phyloP scores from a whole-genome alignment of 2,329 filamentous ascomycete genomes.

The Trichoderma sp. region DNA sequence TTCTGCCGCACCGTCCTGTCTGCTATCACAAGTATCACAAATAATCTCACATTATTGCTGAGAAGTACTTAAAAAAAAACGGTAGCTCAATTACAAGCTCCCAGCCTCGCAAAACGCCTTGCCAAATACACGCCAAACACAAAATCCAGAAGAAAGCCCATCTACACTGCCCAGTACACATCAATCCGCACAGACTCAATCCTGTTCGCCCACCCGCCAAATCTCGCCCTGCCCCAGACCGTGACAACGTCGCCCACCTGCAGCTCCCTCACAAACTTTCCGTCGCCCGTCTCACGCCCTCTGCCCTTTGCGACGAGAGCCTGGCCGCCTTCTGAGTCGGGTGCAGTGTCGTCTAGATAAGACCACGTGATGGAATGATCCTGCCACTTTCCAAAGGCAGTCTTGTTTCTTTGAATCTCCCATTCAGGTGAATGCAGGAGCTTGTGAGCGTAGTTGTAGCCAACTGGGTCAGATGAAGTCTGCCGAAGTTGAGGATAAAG shows the following conservation, averaged over 20 bases:
- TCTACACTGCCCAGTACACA: slow-evolving; percentile 59
- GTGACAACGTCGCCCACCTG: slow-evolving; percentile 65
- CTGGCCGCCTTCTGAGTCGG: slow-evolving; percentile 47
- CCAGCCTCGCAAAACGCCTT: neutral
- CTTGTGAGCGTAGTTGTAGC: slow-evolving; percentile 44
- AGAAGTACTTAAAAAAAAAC: too few relatives aligned
- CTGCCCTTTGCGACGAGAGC: slow-evolving; percentile 50
- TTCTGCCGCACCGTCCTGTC: too few relatives aligned
- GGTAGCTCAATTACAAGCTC: too few relatives aligned
- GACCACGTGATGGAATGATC: slow-evolving; percentile 59
- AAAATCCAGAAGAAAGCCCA: neutral
- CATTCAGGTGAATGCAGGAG: slow-evolving; percentile 43
- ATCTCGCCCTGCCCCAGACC: slow-evolving; percentile 64
- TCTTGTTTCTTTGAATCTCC: slow-evolving; percentile 54
- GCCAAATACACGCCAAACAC: neutral
- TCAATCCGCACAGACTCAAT: slow-evolving; percentile 56
- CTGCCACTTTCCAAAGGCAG: slow-evolving; percentile 41
- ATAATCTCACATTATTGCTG: too few relatives aligned
- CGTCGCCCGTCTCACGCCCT: slow-evolving; percentile 55
- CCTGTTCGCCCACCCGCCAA: slow-evolving; percentile 57
- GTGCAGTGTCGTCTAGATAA: slow-evolving; percentile 52
- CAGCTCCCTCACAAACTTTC: slow-evolving; percentile 59
- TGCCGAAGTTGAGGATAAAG: slow-evolving; percentile 40
- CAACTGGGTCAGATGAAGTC: slow-evolving; percentile 28
- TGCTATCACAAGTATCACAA: too few relatives aligned